phyloP scores from a whole-genome alignment of 306 rosid species.

The Arachis stenosperma region DNA sequence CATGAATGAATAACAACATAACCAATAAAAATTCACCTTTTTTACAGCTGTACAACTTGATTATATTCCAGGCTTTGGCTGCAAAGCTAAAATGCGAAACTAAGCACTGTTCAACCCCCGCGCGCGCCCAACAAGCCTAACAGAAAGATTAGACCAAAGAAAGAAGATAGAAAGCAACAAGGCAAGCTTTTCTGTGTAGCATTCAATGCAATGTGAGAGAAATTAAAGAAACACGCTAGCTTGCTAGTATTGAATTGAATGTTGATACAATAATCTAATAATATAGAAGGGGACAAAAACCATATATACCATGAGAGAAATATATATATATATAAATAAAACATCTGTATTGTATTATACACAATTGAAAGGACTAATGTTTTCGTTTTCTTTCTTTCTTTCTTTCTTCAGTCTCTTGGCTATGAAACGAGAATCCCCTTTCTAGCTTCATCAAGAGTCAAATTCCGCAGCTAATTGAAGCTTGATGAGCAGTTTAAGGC shows the following conservation, averaged over 20 bases:
- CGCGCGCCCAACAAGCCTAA: conserved; percentile 47
- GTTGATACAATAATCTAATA: conserved; percentile 20
- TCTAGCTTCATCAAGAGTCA: conserved; percentile 33
- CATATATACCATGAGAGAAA: neutral
- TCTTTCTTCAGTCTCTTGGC: conserved; percentile 13
- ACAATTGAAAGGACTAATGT: conserved; percentile 46
- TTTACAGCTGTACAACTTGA: conserved; percentile 47
- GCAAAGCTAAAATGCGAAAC: conserved; percentile 65
- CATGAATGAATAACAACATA: conserved; percentile 1
- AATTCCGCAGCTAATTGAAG: conserved; percentile 42
- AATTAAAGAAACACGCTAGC: conserved; percentile 26
- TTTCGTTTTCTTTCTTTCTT: conserved; percentile 11
- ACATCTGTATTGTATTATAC: conserved; percentile 37
- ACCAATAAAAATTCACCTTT: conserved; percentile 27
- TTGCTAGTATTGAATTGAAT: neutral
- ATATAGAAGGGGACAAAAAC: neutral
- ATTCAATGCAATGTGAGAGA: conserved; percentile 41
- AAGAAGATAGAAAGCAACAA: conserved; percentile 29
- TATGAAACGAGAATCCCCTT: conserved; percentile 15
- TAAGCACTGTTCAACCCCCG: conserved; percentile 49
- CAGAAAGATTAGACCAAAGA: conserved; percentile 44
- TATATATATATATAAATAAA: neutral
- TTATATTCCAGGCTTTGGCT: conserved; percentile 46
- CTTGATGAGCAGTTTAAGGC: conserved; percentile 37
- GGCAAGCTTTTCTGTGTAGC: conserved; percentile 46